Base-by-base conservation (phyloP, 2,329 filamentous ascomycete genomes). In the Chaetoscypha palmicola region DNA sequence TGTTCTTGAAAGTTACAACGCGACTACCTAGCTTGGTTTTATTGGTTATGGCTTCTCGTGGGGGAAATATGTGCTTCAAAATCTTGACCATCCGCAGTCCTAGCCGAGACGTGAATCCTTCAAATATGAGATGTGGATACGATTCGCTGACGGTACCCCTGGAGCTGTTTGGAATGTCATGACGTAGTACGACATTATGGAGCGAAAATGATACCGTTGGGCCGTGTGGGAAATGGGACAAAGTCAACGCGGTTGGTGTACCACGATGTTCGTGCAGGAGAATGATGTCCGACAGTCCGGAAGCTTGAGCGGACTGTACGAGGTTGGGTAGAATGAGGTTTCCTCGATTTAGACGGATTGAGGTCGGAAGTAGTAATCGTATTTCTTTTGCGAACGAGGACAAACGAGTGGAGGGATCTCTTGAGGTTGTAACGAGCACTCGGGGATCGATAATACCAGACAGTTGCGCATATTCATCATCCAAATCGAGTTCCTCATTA, bases 101-200 rank as follows among this genome's bases (percentile, higher is more conserved):
- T 4, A 97, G 70, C 24, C 76, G 77, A 4, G 85, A 88, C 4
- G 76, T 84, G 67, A 98, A 97, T 2, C 89, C 89, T 59, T 98
- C 92, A 58, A 98, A 97, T 50, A 98, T 86, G 2, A 98, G 72
- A 60, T 97, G 91, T 0, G 92, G 92, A 58, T 96, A 98, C 28
- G 81, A 83, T 66, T 98, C 92, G 49, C 81, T 87, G 37, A 96
- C 88, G 1, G 89, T 95, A 37, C 92, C 92, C 46, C 86, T 77
- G 7, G 88, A 79, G 32, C 83, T 79, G 52, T 92, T 89, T 1
- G 92, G 91, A 16, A 98, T 94, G 62, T 98, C 92, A 48, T 90
- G 86, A 34, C 92, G 81, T 39, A 98, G 71, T 8, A 96, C 83
- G 3, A 97, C 91, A 53, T 98, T 97, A 64, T 94, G 87, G 14